phyloP scores from a whole-genome alignment of 164 flowering plant genomes.

The Aristolochia fimbriata region DNA sequence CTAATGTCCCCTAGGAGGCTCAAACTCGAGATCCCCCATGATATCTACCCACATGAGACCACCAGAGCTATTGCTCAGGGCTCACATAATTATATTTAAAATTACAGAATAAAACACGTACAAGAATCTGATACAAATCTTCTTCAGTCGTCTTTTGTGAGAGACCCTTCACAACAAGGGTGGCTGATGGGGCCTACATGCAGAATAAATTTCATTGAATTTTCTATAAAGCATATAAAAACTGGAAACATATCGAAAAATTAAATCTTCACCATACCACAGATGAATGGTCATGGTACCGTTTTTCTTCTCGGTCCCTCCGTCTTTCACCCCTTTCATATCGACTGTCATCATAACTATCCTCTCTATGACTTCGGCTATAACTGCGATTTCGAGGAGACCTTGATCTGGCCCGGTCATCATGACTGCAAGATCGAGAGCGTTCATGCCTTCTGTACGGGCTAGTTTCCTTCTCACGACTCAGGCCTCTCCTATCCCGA shows the following conservation, averaged over 20 bases:
- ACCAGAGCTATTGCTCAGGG: too few relatives aligned
- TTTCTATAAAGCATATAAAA: background rate
- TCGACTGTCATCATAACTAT: conserved; percentile 71
- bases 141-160: conserved; percentile 94
- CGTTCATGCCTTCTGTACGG: conserved; percentile 63
- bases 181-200: conserved; percentile 83
- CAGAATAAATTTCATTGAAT: background rate
- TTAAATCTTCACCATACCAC: conserved; percentile 40
- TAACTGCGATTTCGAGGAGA: conserved; percentile 80
- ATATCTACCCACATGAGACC: too few relatives aligned
- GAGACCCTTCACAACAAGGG: conserved; percentile 95
- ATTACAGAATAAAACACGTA: conserved; percentile 14
- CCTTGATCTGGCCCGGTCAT: conserved; percentile 70
- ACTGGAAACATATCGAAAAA: background rate
- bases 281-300: conserved; percentile 46
- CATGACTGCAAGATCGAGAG: conserved; percentile 65
- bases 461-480: conserved; percentile 71
- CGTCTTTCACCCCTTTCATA: conserved; percentile 60
- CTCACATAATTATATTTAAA: background rate
- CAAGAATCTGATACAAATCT: conserved; percentile 87
- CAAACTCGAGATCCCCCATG: too few relatives aligned
- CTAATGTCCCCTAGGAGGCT: too few relatives aligned
- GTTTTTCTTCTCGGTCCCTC: conserved; percentile 76
- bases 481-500: conserved; percentile 51
- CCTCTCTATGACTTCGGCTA: conserved; percentile 78